phyloP scores from a whole-genome alignment of 306 rosid genomes.

The Cicer bijugum region DNA sequence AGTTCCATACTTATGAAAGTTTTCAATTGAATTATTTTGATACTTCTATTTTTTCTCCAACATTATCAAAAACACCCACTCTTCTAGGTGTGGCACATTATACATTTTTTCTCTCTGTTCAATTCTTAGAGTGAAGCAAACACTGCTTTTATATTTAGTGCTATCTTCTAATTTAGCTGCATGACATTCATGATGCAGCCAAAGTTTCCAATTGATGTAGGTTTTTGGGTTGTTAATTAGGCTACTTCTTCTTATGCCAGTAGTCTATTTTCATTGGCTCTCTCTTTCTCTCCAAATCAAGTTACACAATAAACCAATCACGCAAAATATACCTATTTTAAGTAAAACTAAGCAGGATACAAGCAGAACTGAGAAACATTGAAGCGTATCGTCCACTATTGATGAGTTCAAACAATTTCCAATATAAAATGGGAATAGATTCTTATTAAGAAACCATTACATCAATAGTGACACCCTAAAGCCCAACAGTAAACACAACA shows the following conservation, averaged over 20 bases:
- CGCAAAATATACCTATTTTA: constrained; percentile 7
- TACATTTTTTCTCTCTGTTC: not conserved
- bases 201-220: not conserved
- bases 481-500: not conserved
- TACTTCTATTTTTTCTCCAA: not conserved
- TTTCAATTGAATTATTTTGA: not conserved
- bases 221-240: constrained; percentile 7
- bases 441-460: constrained; percentile 14
- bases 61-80: not conserved
- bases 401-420: not conserved
- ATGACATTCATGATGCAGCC: not conserved
- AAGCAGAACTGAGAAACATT: not conserved
- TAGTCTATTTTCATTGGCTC: not conserved
- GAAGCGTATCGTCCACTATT: not conserved
- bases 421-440: not conserved
- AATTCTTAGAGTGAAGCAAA: not conserved
- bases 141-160: not conserved
- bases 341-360: not conserved
- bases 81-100: not conserved
- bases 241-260: not conserved
- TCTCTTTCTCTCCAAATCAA: not conserved
- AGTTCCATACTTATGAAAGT: not conserved
- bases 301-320: not conserved
- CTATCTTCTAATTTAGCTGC: not conserved
- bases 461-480: constrained; percentile 1